Conservation (phyloP, 495 filamentous ascomycete genomes). For the Echria macrotheca region DNA sequence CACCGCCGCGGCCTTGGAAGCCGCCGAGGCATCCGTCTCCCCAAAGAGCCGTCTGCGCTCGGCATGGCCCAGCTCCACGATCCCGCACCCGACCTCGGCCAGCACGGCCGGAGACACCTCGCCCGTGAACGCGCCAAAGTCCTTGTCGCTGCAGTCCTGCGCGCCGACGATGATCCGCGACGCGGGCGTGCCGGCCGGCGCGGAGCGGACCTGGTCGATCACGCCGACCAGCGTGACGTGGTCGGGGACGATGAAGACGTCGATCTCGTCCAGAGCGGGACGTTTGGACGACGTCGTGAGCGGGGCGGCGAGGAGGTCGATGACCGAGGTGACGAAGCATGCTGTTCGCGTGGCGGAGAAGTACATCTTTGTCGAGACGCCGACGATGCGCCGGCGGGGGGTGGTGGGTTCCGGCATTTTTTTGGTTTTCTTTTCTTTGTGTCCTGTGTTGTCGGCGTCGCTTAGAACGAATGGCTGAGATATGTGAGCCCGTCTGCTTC, state of each 20-base stretch:
- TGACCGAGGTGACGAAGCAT: constrained; percentile 54
- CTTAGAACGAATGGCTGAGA: no score
- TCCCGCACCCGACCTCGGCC: constrained; percentile 54
- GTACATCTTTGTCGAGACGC: constrained; percentile 82
- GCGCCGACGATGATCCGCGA: constrained; percentile 56
- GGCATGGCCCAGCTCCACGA: constrained; percentile 77
- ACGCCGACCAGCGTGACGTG: constrained; percentile 61
- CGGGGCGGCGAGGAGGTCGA: constrained; percentile 33
- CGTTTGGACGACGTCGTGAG: constrained; percentile 28
- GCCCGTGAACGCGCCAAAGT: constrained; percentile 67
- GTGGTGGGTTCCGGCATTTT: constrained; percentile 25
- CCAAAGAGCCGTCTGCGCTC: constrained; percentile 65
- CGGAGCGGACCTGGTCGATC: constrained; percentile 41
- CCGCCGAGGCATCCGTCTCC: constrained; percentile 61
- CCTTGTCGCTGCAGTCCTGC: constrained; percentile 66
- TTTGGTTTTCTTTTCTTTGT: no score
- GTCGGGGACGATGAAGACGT: constrained; percentile 69
- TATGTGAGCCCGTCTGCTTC: no score
- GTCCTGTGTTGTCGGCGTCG: no score
- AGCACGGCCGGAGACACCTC: constrained; percentile 67
- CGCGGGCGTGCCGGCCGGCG: constrained; percentile 25
- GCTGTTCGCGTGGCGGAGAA: constrained; percentile 62
- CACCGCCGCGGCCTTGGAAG: constrained; percentile 61
- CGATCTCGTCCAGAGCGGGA: constrained; percentile 36
- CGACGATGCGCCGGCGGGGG: constrained; percentile 60